Base-by-base conservation (phyloP, 805 yeast species). In the Zygoascus tannicola region DNA sequence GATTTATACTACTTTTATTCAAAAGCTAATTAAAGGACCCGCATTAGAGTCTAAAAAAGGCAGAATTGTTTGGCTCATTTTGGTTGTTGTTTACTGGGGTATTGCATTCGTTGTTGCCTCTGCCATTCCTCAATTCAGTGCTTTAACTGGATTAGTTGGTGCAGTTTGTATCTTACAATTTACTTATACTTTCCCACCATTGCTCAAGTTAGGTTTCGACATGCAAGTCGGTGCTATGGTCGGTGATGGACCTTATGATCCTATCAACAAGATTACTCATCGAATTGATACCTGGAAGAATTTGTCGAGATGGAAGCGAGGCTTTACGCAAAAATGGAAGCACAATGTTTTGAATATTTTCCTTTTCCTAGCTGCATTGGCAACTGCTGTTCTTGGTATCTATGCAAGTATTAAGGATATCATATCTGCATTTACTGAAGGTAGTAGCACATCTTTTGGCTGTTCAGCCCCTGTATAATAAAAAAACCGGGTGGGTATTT, bases 151-250 rank as follows among this genome's bases (percentile, higher is more conserved):
- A 14, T 54, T 69, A 18, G 62, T 69, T 28, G 73, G 73, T 44
- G 66, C 73, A 5, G 54, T 69, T 49, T 69, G 73, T 51, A 69
- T 68, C 43, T 56, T 69, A 49, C 70, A 69, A 51, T 69, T 69
- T 61, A 63, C 71, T 36, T 69, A 69, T 57, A 69, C 73, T 12
- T 62, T 69, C 59, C 74, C 74, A 38, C 56, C 56, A 5, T 21
- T 53, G 37, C 44, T 54, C 22, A 48, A 43, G 33, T 47, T 55
- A 30, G 59, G 58, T 10, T 34, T 50, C 15, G 50, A 50, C 8
- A 35, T 55, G 35, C 61, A 57, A 45, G 39, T 57, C 42, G 51
- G 47, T 43, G 63, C 63, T 14, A 53, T 55, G 26, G 56, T 56
- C 48, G 64, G 59, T 19, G 62, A 54, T 30, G 53, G 53, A 8